Evolutionary conservation across 148 eudicot genomes (phyloP).

Genomic region (Vaccinium vitisidaea): DNA sequence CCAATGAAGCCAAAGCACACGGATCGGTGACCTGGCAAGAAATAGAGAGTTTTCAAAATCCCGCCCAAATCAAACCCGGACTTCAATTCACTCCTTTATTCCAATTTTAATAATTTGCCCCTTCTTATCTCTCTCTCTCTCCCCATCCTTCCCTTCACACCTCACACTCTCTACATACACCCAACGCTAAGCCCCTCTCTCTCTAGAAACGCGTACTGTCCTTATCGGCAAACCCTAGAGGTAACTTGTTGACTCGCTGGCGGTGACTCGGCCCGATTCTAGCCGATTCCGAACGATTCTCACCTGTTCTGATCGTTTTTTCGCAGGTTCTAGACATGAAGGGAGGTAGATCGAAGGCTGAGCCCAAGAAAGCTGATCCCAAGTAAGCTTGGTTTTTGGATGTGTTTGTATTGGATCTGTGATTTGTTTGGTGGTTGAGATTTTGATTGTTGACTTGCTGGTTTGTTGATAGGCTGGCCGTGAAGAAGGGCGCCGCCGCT

Average conservation of each 20-base stretch:
- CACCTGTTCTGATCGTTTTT: slow-evolving; percentile 11
- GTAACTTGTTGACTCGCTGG: not conserved
- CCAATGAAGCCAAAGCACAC: not conserved
- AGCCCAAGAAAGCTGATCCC: slow-evolving; percentile 10
- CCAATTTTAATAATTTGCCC: slow-evolving; percentile 15
- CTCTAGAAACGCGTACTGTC: not conserved
- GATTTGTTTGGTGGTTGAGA: not conserved
- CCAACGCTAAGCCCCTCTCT: not conserved
- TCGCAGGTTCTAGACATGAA: slow-evolving; percentile 24
- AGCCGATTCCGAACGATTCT: slow-evolving; percentile 21
- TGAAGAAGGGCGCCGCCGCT: slow-evolving; percentile 22
- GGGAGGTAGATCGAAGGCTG: slow-evolving; percentile 26
- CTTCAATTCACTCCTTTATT: slow-evolving; percentile 16
- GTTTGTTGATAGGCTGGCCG: slow-evolving; percentile 16
- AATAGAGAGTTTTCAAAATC: slow-evolving; percentile 21
- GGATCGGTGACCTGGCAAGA: slow-evolving; percentile 29
- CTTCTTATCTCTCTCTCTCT: slow-evolving; percentile 18
- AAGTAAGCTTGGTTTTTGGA: slow-evolving; percentile 15
- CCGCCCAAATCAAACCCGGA: slow-evolving; percentile 36
- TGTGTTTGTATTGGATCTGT: not conserved
- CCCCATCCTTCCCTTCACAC: not conserved
- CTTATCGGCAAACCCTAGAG: slow-evolving; percentile 4
- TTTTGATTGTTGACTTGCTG: not conserved
- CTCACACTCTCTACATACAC: not conserved
- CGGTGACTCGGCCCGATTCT: slow-evolving; percentile 12